phyloP scores from a whole-genome alignment of 495 filamentous ascomycete genomes.

The Alectoria sarmentosa region DNA sequence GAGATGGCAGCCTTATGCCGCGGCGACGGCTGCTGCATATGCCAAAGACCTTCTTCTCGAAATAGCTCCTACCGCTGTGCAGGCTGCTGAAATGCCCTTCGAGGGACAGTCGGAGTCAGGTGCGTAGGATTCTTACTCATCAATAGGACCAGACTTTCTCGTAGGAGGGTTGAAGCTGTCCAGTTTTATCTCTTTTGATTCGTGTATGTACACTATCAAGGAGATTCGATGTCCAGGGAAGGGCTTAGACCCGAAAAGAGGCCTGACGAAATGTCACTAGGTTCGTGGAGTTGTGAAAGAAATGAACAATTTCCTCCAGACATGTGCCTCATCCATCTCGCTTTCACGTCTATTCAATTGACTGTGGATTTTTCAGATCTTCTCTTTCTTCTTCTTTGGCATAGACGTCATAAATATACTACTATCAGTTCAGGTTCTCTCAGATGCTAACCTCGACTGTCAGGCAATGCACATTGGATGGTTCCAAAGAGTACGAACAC shows the following conservation, averaged over 20 bases:
- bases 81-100: neutral
- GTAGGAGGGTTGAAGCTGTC: neutral
- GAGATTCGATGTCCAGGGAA: neutral
- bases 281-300: neutral
- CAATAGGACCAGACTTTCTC: neutral
- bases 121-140: neutral
- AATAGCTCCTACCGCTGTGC: neutral
- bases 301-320: neutral
- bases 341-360: neutral
- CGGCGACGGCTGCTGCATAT: constrained; percentile 2
- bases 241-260: neutral
- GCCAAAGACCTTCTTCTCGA: neutral
- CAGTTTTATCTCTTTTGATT: neutral
- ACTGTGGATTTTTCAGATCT: too few species aligned
- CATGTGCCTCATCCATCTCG: neutral
- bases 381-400: neutral
- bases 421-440: neutral
- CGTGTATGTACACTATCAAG: neutral
- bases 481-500: neutral
- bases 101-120: neutral
- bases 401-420: neutral
- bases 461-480: neutral
- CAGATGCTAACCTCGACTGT: neutral
- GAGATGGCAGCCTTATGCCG: neutral
- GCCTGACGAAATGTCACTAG: neutral